Evolutionary conservation across 2,329 filamentous ascomycete species (phyloP).

Genomic region (Fusarium pseudoanthophilum): DNA sequence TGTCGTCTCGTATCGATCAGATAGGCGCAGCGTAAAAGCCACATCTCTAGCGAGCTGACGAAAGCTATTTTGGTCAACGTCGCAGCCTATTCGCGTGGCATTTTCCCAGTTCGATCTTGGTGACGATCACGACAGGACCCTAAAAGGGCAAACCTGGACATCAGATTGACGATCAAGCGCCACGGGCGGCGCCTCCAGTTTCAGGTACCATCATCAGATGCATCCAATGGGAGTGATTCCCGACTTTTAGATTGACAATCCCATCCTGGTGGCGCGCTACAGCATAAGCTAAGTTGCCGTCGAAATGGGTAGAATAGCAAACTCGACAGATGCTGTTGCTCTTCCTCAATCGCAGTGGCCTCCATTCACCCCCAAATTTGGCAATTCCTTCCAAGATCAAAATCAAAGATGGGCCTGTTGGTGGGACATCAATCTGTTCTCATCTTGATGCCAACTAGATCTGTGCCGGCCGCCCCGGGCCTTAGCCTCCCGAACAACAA

Average conservation of each 20-base stretch:
- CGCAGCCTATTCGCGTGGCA: not conserved
- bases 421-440: conserved; percentile 7
- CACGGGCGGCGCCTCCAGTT: conserved; percentile 39
- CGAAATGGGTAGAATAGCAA: conserved; percentile 21
- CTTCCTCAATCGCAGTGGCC: not conserved
- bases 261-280: conserved; percentile 33
- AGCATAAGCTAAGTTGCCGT: conserved; percentile 15
- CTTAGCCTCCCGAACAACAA: conserved; percentile 9
- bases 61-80: not conserved
- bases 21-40: not conserved
- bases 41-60: not conserved
- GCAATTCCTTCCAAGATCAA: not conserved
- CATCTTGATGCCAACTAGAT: conserved; percentile 19
- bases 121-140: not conserved
- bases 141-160: conserved; percentile 16
- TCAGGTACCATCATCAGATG: conserved; percentile 37
- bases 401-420: conserved; percentile 8
- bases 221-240: conserved; percentile 39
- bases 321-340: conserved; percentile 15
- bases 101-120: not conserved
- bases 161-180: conserved; percentile 36
- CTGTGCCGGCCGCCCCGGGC: conserved; percentile 25
- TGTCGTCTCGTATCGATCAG: not conserved
- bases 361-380: conserved; percentile 1
- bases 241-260: conserved; percentile 35